Evolutionary conservation across 2,329 filamentous ascomycete species (phyloP), one percentile per base, ranked within the genome.

Genomic region (Kalmusia sp.): DNA sequence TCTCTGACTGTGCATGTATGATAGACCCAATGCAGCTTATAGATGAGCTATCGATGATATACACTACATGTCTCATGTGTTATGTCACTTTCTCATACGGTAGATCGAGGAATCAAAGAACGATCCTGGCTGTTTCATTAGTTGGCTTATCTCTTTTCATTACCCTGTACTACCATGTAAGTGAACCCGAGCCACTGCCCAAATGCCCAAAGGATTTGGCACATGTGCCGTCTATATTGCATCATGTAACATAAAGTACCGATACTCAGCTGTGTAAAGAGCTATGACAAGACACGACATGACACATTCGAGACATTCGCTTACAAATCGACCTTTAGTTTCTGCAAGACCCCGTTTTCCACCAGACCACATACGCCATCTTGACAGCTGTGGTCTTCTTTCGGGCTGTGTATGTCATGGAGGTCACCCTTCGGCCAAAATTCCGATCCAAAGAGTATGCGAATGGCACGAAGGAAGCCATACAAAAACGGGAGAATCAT

Each of bases 311-410:
- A 22, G 41, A n/a, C 9, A 34, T 34, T 9, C 25, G 39, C 40
- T 43, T 6, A 43, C 40, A 30, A 3, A 2, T 28, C 17, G 6
- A 2, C 12, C 12, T 25, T 6, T 37, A 47, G 43, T 86, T 90
- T 57, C 85, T 92, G 14, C 91, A 93, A 69, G 87, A 96, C 59
- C 91, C 92, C 0, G 79, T 85, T 1, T 96, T 96, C 72, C 92
- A 96, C 75, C 91, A 96, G 70, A 87, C 86, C 55, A 88, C 88
- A 4, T 96, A 92, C 63, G 90, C 87, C 1, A 68, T 89, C 3
- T 77, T 96, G 37, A 95, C 91, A 0, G 81, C 82, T 4, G 79
- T 87, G 35, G 85, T 93, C 19, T 80, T 95, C 21, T 78, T 89
- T 48, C 86, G 89, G 28, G 89, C 87, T 63, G 87, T 93, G 79